Evolutionary conservation across 352 stramenopile species (phyloP), one percentile per base, ranked within the genome.

Genomic region (Pythium chondricola): DNA sequence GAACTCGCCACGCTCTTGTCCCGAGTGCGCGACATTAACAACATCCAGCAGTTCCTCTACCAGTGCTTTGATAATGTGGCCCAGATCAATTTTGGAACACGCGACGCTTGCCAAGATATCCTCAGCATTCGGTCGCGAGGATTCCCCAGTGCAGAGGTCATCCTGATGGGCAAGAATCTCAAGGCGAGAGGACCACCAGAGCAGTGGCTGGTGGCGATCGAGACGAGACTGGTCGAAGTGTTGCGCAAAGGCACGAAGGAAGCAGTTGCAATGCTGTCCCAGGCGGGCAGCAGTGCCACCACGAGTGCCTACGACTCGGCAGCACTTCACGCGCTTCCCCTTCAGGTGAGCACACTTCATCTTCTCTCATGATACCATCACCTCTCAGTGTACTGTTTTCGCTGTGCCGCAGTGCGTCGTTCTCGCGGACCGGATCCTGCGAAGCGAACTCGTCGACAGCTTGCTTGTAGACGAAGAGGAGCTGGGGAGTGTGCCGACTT

Each of bases 51-150:
- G 14, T 86, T 81, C 56, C 41, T 86, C 0, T 71, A 69, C 20
- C 71, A 76, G 36, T 85, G 74, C 33, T 88, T 88, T 29, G 76
- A 88, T 20, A 88, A 88, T n/a, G 63, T 88, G 4, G 58, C 56
- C 0, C 53, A 54, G 0, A 84, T 88, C 10, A 67, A 73, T 9
- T 86, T 88, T 29, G 74, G 74, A 10, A 58, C 62, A 42, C 58
- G 71, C 13, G 72, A 85, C 35, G 60, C 57, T 0, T 85, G 82
- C 29, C 76, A 88, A 55, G 72, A 86, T 60, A 70, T 88, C 10
- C 32, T 79, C 3, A 73, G 52, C 9, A 32, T 61, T 13, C 48
- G 48, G 2, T 86, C 75, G 0, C 69, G 67, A 8, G 56, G 58
- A 7, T 67, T 72, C 24, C 67, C 67, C 4, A 45, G 61, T 17